Percentiles rank a stretch among this genome's conserved stretches.
Conservation (phyloP, 2,329 filamentous ascomycete species). For the Xylariaceae sp. region DNA sequence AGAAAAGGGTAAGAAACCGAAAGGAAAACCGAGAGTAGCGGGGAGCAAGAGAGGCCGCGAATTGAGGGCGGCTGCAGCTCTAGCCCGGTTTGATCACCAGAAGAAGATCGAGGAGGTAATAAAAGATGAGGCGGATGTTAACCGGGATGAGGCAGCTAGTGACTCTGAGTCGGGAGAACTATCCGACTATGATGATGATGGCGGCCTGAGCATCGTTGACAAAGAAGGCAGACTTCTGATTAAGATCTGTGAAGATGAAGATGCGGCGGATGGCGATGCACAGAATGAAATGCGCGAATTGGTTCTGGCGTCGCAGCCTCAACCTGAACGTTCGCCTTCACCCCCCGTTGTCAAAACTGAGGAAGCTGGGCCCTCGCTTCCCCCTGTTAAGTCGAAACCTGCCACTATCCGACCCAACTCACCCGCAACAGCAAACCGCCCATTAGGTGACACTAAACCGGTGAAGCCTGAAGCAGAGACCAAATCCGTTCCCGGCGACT, state of each 20-base stretch:
- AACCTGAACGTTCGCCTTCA: conserved; percentile 19
- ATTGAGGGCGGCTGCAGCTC: conserved; percentile 67
- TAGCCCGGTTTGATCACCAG: conserved; percentile 63
- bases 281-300: conserved; percentile 65
- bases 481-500: conserved; percentile 31
- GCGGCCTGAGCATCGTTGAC: conserved; percentile 61
- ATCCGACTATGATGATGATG: conserved; percentile 41
- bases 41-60: conserved; percentile 69
- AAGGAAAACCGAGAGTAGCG: conserved; percentile 67
- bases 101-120: conserved; percentile 46
- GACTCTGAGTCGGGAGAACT: conserved; percentile 38
- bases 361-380: conserved; percentile 5
- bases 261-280: conserved; percentile 49
- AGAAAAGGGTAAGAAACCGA: conserved; percentile 58
- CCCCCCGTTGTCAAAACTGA: conserved; percentile 14
- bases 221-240: conserved; percentile 62
- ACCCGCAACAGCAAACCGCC: not conserved
- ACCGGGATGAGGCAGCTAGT: conserved; percentile 29
- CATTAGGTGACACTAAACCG: not conserved
- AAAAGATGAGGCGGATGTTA: conserved; percentile 33
- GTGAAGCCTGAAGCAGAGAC: conserved; percentile 5
- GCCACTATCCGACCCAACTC: conserved; percentile 10
- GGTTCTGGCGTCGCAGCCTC: conserved; percentile 32
- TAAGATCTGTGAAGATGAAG: conserved; percentile 69
- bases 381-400: conserved; percentile 4